These are phyloP conservation scores for Chlorella sorokiniana DNA, from an alignment of 139 green algal genomes.

Conservation along the genomic window DNA sequence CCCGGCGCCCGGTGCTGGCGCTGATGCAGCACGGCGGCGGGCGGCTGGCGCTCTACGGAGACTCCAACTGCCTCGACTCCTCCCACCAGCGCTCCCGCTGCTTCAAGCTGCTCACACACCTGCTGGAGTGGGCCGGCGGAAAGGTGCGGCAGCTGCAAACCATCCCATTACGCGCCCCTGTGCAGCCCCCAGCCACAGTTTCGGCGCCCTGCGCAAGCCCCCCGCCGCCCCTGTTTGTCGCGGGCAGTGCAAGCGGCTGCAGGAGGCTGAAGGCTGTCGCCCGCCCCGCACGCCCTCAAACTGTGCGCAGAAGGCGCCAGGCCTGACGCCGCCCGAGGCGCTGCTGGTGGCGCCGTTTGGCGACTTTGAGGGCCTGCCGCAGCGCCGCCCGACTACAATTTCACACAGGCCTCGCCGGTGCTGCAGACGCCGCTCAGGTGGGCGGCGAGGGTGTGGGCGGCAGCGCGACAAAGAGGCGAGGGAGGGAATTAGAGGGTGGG, in stretches of 20 bases:
- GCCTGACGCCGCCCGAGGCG: neutral
- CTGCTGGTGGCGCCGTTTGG: slow-evolving; percentile 33
- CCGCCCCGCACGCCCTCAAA: neutral
- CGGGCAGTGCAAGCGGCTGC: too few species aligned
- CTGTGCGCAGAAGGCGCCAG: neutral
- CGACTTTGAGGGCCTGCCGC: slow-evolving; percentile 39
- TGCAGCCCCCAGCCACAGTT: too few species aligned
- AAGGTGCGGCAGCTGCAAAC: slow-evolving; percentile 2
- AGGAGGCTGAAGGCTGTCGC: neutral
- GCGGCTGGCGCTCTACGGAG: slow-evolving; percentile 76
- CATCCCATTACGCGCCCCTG: too few species aligned
- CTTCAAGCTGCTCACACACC: slow-evolving; percentile 60
- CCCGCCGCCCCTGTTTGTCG: too few species aligned
- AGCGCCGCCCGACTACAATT: slow-evolving; percentile 61
- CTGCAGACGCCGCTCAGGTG: slow-evolving; percentile 57
- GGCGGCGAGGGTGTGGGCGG: neutral
- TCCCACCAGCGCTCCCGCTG: slow-evolving; percentile 70
- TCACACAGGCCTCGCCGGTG: slow-evolving; percentile 63
- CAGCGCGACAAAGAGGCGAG: neutral
- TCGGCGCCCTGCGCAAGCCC: too few species aligned
- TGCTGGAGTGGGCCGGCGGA: slow-evolving; percentile 44
- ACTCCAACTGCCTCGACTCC: slow-evolving; percentile 95
- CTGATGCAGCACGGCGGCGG: slow-evolving; percentile 58
- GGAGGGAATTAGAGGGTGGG: neutral
- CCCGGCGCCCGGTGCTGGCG: slow-evolving; percentile 45